Conservation (phyloP, 176 grass and related monocot species). For the Lolium rigidum region DNA sequence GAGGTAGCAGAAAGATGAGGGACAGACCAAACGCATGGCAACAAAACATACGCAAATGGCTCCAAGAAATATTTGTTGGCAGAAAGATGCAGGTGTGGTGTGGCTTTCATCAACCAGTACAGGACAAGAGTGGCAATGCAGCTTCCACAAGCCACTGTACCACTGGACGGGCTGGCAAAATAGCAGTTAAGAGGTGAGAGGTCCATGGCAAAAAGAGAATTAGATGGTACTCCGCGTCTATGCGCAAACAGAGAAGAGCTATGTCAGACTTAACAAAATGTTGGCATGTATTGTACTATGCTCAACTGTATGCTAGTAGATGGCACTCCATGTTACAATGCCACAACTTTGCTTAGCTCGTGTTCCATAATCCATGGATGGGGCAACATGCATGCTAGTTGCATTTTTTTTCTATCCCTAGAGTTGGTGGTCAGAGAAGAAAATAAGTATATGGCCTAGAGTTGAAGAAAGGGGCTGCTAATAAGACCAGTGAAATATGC, state of each 20-base stretch:
- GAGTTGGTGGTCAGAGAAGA: background rate
- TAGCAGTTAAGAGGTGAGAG: background rate
- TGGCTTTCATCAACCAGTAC: background rate
- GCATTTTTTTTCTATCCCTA: background rate
- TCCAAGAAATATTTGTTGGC: background rate
- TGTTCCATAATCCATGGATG: background rate
- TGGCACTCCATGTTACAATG: background rate
- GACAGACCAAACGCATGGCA: background rate
- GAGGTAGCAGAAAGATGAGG: background rate
- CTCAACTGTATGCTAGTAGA: background rate
- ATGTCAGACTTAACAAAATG: background rate
- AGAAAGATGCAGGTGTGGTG: constrained; percentile 14
- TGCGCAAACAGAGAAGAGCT: no score
- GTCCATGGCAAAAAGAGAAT: background rate
- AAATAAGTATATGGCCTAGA: no score
- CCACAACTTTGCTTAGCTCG: background rate
- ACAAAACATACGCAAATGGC: background rate
- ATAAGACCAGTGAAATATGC: no score
- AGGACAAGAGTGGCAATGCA: background rate
- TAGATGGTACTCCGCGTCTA: background rate
- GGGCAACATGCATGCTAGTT: background rate
- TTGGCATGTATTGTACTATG: background rate
- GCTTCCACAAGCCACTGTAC: background rate
- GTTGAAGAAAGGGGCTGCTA: no score
- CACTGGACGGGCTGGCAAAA: background rate